Evolutionary conservation across 2,329 filamentous ascomycete species (phyloP).

Genomic region (Trichoderma brevicompactum): DNA sequence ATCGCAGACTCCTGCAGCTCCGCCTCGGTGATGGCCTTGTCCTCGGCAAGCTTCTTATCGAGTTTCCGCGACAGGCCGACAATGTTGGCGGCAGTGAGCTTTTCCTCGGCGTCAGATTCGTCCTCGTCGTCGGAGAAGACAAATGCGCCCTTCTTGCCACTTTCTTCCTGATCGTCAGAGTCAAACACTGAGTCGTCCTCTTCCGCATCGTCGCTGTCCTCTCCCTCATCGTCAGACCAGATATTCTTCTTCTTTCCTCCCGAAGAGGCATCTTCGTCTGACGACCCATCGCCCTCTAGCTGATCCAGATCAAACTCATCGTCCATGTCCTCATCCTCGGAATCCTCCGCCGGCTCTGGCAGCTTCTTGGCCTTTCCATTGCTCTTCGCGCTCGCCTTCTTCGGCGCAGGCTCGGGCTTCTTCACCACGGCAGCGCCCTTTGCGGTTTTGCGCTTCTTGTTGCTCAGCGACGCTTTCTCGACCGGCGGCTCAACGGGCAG

Average conservation of each 20-base stretch:
- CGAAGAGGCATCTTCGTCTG: conserved; percentile 18
- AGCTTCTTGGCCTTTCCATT: conserved; percentile 34
- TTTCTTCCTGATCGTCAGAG: conserved; percentile 65
- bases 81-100: conserved; percentile 93
- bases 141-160: conserved; percentile 54
- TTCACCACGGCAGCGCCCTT: conserved; percentile 40
- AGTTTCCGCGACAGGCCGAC: conserved; percentile 86
- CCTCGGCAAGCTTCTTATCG: conserved; percentile 74
- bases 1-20: conserved; percentile 84
- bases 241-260: conserved; percentile 25
- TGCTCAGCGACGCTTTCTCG: conserved; percentile 54
- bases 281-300: conserved; percentile 48
- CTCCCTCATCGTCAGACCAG: conserved; percentile 43
- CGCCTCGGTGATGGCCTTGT: conserved; percentile 80
- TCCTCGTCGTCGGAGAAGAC: conserved; percentile 97
- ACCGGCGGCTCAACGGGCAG: conserved; percentile 65
- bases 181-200: conserved; percentile 67
- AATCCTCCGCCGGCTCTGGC: conserved; percentile 46
- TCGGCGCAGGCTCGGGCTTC: conserved; percentile 40
- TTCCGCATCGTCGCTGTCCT: conserved; percentile 47
- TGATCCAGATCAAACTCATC: conserved; percentile 52
- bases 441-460: conserved; percentile 61
- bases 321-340: conserved; percentile 50
- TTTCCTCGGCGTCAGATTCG: conserved; percentile 84
- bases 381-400: conserved; percentile 34